Base-by-base conservation (phyloP, 2,329 filamentous ascomycete genomes). In the Trichophaea hybrida region DNA sequence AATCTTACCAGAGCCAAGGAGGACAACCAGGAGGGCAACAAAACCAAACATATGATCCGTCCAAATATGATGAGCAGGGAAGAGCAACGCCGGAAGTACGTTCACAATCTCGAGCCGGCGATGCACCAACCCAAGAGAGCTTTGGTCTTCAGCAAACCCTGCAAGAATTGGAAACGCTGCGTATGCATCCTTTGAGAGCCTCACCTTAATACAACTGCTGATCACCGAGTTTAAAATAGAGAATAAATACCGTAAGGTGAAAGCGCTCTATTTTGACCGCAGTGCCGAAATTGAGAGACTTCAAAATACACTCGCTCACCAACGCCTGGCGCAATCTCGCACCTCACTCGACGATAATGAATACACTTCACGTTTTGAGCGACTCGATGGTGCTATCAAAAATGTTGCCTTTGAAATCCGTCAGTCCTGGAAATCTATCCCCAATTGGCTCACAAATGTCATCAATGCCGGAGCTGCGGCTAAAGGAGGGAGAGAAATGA, bases 401-500 rank as follows among this genome's bases (percentile, higher is more conserved):
- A 94, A 98, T 70, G 78, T 98, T 7, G 84, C 93, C 0, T 98
- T 96, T 75, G 91, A 93, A 67, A 94, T 97, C 64, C 85, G 93
- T 64, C 97, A 97, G 73, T 86, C 94, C 70, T 98, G 93, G 93
- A 82, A 81, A 63, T 76, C 77, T 37, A 78, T 97, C 58, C 93
- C 93, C 0, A 71, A 77, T 5, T 97, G 89, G 88, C 76, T 98
- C 49, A 79, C 82, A 58, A 78, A 78, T 31, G 87, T 83, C 58
- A 86, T 94, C 65, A 96, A 91, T 71, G 78, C 85, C 56, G 90
- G 94, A 68, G 91, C 89, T 0, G 78, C 94, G 57, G 81, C 84
- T 68, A 88, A 85, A 7, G 93, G 90, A 62, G 94, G 90, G 70
- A 90, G 96, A 72, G 93, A 98, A 73, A 98, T 98, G 93, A 97